Percentiles rank a stretch among this genome's conserved stretches.
Conservation (phyloP, 441 rosid genomes). For the Arabidopsis lyrata region DNA sequence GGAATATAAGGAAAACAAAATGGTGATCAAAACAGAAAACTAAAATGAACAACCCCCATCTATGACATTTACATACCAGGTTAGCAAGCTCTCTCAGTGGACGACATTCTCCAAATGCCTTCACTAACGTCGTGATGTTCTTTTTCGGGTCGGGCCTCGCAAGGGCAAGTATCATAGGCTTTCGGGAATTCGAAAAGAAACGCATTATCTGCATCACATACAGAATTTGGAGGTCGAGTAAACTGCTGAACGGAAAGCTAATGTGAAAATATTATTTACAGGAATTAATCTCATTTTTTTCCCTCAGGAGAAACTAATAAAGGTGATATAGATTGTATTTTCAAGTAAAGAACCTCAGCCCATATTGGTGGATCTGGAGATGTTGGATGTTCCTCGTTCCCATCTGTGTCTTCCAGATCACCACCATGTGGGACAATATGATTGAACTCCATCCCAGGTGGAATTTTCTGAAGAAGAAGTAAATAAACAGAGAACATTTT, state of each 20-base stretch:
- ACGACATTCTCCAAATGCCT: conserved; percentile 97
- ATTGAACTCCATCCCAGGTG: conserved; percentile 98
- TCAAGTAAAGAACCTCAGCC: conserved; percentile 71
- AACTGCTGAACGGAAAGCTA: conserved; percentile 17
- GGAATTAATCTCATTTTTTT: neutral
- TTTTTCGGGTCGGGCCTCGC: conserved; percentile 98
- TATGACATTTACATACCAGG: conserved; percentile 58
- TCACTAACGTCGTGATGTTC: conserved; percentile 87
- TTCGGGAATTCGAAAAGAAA: conserved; percentile 85
- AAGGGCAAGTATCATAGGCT: conserved; percentile 94
- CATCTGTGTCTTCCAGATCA: conserved; percentile 81
- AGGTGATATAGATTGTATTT: conserved; percentile 15
- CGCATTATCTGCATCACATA: conserved; percentile 80
- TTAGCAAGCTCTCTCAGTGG: conserved; percentile 89
- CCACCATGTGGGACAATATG: conserved; percentile 87
- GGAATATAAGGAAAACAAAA: conserved; percentile 24
- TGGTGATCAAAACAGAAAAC: conserved; percentile 25
- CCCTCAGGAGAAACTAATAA: neutral
- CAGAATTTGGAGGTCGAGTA: conserved; percentile 32
- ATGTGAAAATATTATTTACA: neutral
- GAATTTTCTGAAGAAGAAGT: conserved; percentile 62
- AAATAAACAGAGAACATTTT: conserved; percentile 1
- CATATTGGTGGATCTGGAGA: conserved; percentile 87
- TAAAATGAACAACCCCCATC: neutral
- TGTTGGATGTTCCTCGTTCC: conserved; percentile 71